Conservation (phyloP, 306 rosid species). For the Vigna nakashimae region DNA sequence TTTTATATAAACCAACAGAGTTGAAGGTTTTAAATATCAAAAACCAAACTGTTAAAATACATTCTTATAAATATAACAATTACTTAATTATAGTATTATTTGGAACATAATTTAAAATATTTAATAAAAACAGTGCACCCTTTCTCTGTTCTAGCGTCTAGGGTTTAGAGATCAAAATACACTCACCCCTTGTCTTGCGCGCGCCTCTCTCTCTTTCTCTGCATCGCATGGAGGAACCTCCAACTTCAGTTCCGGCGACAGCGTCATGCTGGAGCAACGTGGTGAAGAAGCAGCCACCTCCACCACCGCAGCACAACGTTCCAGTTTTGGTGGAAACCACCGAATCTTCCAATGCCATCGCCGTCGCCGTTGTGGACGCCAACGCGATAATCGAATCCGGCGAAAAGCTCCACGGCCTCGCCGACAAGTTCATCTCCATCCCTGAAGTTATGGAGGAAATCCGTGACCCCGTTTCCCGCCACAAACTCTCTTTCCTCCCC, state of each 20-base stretch:
- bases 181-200: not conserved
- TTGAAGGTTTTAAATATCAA: too few species aligned
- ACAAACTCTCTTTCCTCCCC: slow-evolving; percentile 78
- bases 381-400: slow-evolving; percentile 81
- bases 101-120: not conserved
- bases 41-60: too few species aligned
- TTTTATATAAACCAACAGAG: too few species aligned
- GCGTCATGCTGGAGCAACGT: slow-evolving; percentile 69
- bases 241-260: slow-evolving; percentile 23
- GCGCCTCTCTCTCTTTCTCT: not conserved
- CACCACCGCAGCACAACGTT: slow-evolving; percentile 36
- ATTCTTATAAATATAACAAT: too few species aligned
- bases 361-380: slow-evolving; percentile 81
- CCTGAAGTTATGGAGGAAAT: slow-evolving; percentile 79
- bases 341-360: slow-evolving; percentile 68
- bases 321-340: slow-evolving; percentile 59
- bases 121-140: not conserved
- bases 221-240: slow-evolving; percentile 52
- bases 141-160: not conserved
- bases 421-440: slow-evolving; percentile 82
- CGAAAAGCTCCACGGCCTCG: slow-evolving; percentile 62
- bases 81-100: too few species aligned
- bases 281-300: slow-evolving; percentile 64
- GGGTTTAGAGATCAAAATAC: slow-evolving; percentile 45
- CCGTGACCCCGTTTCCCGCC: slow-evolving; percentile 93